Base-by-base conservation (phyloP, 2,329 filamentous ascomycete genomes). In the Trichoderma arundinaceum region DNA sequence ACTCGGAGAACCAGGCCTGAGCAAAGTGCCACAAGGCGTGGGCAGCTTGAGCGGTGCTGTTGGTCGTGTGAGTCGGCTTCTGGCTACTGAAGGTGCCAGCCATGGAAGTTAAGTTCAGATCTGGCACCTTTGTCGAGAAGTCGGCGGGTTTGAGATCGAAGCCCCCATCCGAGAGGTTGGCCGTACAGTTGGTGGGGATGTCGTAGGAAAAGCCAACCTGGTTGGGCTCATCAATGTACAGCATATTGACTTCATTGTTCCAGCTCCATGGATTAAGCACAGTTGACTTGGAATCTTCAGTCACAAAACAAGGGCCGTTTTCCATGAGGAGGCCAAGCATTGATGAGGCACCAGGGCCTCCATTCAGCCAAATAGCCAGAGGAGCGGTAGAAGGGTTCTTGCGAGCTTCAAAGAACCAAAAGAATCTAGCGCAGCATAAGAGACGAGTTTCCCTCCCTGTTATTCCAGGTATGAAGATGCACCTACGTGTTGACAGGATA, bases 181-280 rank as follows among this genome's bases (percentile, higher is more conserved):
- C 74, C 6, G 87, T 87, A 28, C 84, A 83, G 72, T 92, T 90
- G n/a, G 84, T 86, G 15, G 82, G 77, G 19, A 81, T 82, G 72
- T 92, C 91, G 73, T 86, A 88, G 1, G 88, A 90, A 69, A 90
- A 87, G 46, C 86, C 86, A 43, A 91, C 85, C 74, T 91, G 88
- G 66, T 88, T 87, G 10, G 88, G 88, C 83, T 84, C 80, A 72
- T 85, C 83, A 64, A 87, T 82, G 75, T 84, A 87, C 8, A 88
- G 78, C 78, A 82, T 79, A 68, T 82, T 82, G 66, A 79, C 79
- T 61, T 77, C 75, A 41, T 76, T 81, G 74, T 90, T 88, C 88
- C 87, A 90, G 46, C 86, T 86, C 84, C 85, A 90, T 60, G 84
- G 80, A 65, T 86, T 83, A 22, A 83, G 78, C 28, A 81, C 77